Evolutionary conservation across 108 stramenopile species (phyloP).

Genomic region (Nitzschia inconspicua): DNA sequence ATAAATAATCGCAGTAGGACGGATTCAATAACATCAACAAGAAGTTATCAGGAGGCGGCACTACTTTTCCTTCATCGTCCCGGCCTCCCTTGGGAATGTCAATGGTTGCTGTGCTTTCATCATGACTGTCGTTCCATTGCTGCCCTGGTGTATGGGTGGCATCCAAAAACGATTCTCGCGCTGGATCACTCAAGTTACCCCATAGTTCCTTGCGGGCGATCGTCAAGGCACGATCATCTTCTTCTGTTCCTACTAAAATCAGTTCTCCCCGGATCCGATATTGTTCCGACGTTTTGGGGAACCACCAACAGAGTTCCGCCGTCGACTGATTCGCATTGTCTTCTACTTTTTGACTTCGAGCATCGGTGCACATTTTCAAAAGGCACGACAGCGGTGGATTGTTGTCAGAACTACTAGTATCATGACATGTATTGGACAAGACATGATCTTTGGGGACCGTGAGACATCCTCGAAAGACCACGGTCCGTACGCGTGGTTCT

Average conservation of each 20-base stretch:
- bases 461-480: slow-evolving; percentile 68
- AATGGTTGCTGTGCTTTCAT: background rate
- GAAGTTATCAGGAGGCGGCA: slow-evolving; percentile 75
- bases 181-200: slow-evolving; percentile 71
- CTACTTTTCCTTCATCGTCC: slow-evolving; percentile 63
- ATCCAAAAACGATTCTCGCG: slow-evolving; percentile 77
- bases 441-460: slow-evolving; percentile 35
- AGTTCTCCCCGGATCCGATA: slow-evolving; percentile 76
- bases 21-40: slow-evolving; percentile 79
- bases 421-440: too few relatives aligned
- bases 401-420: too few relatives aligned
- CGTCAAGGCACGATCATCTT: slow-evolving; percentile 29
- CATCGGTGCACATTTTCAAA: slow-evolving; percentile 83
- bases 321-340: slow-evolving; percentile 22
- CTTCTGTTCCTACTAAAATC: slow-evolving; percentile 60
- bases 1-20: slow-evolving; percentile 64
- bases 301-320: slow-evolving; percentile 89
- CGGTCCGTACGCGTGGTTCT: slow-evolving; percentile 81
- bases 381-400: slow-evolving; percentile 28
- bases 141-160: slow-evolving; percentile 31
- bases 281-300: slow-evolving; percentile 82
- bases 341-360: slow-evolving; percentile 61
- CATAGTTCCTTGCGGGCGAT: slow-evolving; percentile 70
- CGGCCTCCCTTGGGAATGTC: slow-evolving; percentile 58
- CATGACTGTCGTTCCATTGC: slow-evolving; percentile 31